Conservation (phyloP, 768 basidiomycete species). For the Suillus decipiens region DNA sequence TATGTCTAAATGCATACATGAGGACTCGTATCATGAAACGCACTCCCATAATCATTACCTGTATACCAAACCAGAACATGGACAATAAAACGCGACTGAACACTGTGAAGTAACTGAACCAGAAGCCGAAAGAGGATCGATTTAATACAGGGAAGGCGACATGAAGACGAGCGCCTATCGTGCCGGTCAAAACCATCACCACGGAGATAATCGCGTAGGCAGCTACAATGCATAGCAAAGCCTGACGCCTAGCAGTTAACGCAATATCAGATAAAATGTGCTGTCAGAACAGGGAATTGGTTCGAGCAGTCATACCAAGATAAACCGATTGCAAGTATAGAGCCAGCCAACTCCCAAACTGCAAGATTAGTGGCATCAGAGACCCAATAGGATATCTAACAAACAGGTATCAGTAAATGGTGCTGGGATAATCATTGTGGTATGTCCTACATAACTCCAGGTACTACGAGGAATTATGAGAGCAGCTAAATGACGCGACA, state of each 20-base stretch:
- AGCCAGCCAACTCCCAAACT: constrained; percentile 51
- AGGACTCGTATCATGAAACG: background rate
- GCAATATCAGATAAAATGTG: background rate
- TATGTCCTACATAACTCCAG: constrained; percentile 69
- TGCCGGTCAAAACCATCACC: constrained; percentile 79
- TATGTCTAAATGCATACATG: constrained; percentile 39
- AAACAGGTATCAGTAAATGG: background rate
- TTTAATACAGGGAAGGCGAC: constrained; percentile 76
- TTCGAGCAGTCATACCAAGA: constrained; percentile 51
- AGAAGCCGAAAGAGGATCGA: constrained; percentile 87
- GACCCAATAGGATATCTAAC: constrained; percentile 28
- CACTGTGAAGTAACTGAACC: constrained; percentile 86
- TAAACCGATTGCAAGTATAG: constrained; percentile 75
- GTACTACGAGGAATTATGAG: constrained; percentile 31
- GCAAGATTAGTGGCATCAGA: constrained; percentile 29
- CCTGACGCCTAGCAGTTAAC: constrained; percentile 55
- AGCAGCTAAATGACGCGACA: background rate
- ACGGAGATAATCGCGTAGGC: constrained; percentile 74
- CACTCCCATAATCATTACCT: constrained; percentile 37
- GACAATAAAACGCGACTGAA: constrained; percentile 74
- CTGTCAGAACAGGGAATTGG: background rate
- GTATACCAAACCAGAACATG: constrained; percentile 85
- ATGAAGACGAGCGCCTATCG: constrained; percentile 77
- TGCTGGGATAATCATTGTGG: constrained; percentile 35
- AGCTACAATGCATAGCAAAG: constrained; percentile 66